Base-by-base conservation (phyloP, 441 rosid species). In the Corymbia calophylla region DNA sequence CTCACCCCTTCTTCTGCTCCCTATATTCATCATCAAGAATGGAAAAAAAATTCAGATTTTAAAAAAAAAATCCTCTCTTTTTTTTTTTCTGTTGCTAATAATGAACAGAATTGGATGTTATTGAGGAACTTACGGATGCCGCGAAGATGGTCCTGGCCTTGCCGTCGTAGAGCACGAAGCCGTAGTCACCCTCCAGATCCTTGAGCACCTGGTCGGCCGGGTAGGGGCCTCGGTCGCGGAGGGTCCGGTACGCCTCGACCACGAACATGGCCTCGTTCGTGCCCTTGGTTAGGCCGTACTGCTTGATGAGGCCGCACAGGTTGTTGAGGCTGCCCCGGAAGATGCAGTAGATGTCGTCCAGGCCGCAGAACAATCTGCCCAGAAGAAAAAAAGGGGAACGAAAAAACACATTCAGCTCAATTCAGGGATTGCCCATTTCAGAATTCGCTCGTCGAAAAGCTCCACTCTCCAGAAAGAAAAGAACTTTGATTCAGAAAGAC, bases 161-260 rank as follows among this genome's bases (percentile, higher is more conserved):
- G 70, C 90, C 91, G 86, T 95, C 95, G 9, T 93, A 94, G 91
- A 95, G 93, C 48, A 93, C 60, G 86, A 94, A 95, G 9, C 95
- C 91, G 60, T 92, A 94, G 87, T 93, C 91, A 7, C 97, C 97
- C 9, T 92, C 91, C 73, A 95, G 94, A 90, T 94, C 96, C 89
- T 93, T 93, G 73, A 95, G 91, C 89, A 95, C 97, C 90, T 95
- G 94, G 91, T 95, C 97, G 8, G 94, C 93, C 25, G 96, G 97
- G 48, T 95, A 94, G 0, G 97, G 96, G 25, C 95, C 97, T 49
- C 96, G 93, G 92, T 95, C 97, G 58, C 96, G 92, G 32, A 94
- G 82, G 16, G 93, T 91, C 90, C 93, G 93, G 92, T 94, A 94
- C 48, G 95, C 96, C 73, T 94, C 95, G 53, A 95, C 91, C 90